Evolutionary conservation across 208 protist species (phyloP), one percentile per base, ranked within the genome.

Genomic region (Crithidia thermophila): DNA sequence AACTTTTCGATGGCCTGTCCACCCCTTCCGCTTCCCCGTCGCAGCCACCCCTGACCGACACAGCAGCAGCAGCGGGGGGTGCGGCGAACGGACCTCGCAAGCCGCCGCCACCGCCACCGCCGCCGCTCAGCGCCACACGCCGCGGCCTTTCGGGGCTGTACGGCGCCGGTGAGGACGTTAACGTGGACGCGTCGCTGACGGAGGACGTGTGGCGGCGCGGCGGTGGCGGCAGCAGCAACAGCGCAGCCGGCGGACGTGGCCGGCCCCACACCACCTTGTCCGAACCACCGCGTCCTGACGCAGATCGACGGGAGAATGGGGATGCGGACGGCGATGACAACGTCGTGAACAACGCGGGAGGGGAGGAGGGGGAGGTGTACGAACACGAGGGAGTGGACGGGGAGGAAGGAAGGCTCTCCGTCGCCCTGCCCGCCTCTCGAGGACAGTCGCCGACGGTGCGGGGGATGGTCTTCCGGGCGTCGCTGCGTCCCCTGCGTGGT

Each of bases 401-500:
- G 10, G 42, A 39, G 11, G 36, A 42, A 10, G 36, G 28, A 13
- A 36, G 18, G 6, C 31, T 36, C n/a, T 37, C 4, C 42, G 47
- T 47, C 37, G 53, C 34, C n/a, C n/a, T n/a, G 1, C 33, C 11
- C 33, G 33, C 28, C 14, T 21, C 53, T 5, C 34, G 57, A 40
- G 57, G 39, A 6, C 28, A 42, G 6, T 52, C 47, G 13, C 60
- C 47, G 0, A 46, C 49, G 8, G 46, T 52, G 18, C 56, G 52
- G 14, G 46, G 55, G 23, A 50, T 58, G 37, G 30, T 82, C 53
- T 77, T 77, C 33, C 69, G 61, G 14, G 67, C 66, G 1, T 75
- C 71, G 11, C 62, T 84, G 45, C 62, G 78, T 3, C 73, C 78
- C 4, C 37, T 84, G 55, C 67, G 62, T 7, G 68, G 78, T 16